These are phyloP conservation scores for Cucumis melo DNA, from an alignment of 306 rosid genomes.

Conservation along the genomic window DNA sequence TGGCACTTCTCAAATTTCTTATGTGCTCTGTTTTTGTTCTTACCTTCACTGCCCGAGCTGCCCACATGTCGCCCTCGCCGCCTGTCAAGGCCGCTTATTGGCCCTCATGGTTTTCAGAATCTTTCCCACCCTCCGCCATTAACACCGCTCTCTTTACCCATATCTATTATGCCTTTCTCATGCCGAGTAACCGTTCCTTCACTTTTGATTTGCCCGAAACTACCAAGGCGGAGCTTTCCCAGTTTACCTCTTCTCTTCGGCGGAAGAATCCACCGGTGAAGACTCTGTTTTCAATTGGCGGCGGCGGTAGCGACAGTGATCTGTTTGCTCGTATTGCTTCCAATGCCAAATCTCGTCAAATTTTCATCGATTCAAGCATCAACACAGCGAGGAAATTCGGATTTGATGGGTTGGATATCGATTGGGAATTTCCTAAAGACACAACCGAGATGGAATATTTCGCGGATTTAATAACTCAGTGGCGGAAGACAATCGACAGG, in stretches of 20 bases:
- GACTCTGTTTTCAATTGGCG: constrained; percentile 48
- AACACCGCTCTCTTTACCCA: constrained; percentile 58
- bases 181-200: constrained; percentile 28
- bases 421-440: constrained; percentile 61
- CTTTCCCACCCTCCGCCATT: constrained; percentile 47
- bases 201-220: constrained; percentile 20
- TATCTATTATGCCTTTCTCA: constrained; percentile 41
- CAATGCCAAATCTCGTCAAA: constrained; percentile 20
- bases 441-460: constrained; percentile 26
- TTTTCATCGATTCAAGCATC: constrained; percentile 46
- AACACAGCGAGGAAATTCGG: constrained; percentile 38
- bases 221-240: constrained; percentile 13
- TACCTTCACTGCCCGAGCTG: neutral
- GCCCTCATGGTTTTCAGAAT: constrained; percentile 16
- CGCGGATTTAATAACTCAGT: constrained; percentile 21
- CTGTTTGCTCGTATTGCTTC: constrained; percentile 33
- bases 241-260: constrained; percentile 30
- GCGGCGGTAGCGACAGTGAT: constrained; percentile 11
- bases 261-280: constrained; percentile 18
- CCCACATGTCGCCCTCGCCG: neutral
- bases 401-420: constrained; percentile 55
- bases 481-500: constrained; percentile 17
- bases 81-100: constrained; percentile 45
- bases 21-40: neutral
- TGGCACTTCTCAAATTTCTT: neutral